These are phyloP conservation scores for Musa itinerans DNA, from an alignment of 176 grass and related monocot genomes.

Conservation along the genomic window DNA sequence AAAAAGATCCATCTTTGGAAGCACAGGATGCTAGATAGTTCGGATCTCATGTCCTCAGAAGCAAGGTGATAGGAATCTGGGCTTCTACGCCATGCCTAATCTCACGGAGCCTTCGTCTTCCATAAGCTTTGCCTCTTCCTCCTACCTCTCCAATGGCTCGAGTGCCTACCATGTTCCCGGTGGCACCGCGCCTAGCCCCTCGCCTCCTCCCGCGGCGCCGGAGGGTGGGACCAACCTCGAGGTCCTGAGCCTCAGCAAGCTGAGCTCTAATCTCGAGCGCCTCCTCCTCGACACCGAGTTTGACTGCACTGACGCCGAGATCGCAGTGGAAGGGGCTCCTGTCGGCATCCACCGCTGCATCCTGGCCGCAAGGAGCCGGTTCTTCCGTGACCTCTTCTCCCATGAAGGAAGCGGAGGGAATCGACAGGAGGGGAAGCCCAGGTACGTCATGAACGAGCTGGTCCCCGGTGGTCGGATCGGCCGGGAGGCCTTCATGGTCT, in stretches of 20 bases:
- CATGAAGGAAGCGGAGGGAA: background rate
- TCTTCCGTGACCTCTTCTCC: conserved; percentile 67
- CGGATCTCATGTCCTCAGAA: background rate
- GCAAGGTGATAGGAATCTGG: background rate
- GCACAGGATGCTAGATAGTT: background rate
- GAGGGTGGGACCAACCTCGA: conserved; percentile 30
- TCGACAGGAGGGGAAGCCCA: conserved; percentile 31
- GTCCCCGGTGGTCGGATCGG: conserved; percentile 49
- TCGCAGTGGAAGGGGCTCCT: conserved; percentile 48
- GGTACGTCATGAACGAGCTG: conserved; percentile 68
- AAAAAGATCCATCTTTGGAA: background rate
- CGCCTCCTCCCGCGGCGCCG: conserved; percentile 1
- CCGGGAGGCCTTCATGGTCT: conserved; percentile 58
- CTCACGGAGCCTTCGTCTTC: conserved; percentile 15
- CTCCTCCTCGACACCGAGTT: conserved; percentile 50
- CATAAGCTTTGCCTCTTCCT: conserved; percentile 12
- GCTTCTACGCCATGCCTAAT: conserved; percentile 4
- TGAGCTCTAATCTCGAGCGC: conserved; percentile 69
- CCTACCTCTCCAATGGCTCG: conserved; percentile 23
- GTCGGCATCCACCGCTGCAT: conserved; percentile 88
- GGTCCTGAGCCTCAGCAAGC: conserved; percentile 49
- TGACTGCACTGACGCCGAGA: conserved; percentile 78
- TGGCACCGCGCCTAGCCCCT: conserved; percentile 21
- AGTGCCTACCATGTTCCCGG: background rate
- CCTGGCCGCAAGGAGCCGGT: conserved; percentile 65